Evolutionary conservation across 768 basidiomycete species (phyloP).

Genomic region (Lentinula sp.): DNA sequence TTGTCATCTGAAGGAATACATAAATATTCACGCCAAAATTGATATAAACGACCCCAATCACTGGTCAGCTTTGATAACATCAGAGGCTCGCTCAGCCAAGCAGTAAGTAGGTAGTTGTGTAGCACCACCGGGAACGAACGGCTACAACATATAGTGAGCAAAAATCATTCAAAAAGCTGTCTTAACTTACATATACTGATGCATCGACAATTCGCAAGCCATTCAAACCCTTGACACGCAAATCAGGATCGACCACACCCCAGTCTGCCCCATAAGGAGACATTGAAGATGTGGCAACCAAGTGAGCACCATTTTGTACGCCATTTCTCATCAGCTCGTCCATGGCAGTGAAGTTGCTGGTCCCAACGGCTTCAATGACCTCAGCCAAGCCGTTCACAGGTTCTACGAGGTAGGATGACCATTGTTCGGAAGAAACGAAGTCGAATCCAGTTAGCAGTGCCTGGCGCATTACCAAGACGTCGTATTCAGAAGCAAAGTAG

Average conservation of each 20-base stretch:
- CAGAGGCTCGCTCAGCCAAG: constrained; percentile 5
- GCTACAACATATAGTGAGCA: not conserved
- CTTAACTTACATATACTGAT: constrained; percentile 8
- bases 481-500: not conserved
- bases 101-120: constrained; percentile 4
- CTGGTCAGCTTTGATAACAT: constrained; percentile 1
- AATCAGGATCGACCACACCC: constrained; percentile 14
- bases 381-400: constrained; percentile 7
- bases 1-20: no score
- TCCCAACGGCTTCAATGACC: constrained; percentile 20
- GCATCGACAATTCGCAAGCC: constrained; percentile 10
- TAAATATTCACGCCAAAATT: no score
- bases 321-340: not conserved
- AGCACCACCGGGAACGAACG: not conserved
- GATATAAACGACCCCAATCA: not conserved
- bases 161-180: not conserved
- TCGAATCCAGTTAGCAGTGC: not conserved
- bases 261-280: constrained; percentile 8
- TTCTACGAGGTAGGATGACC: not conserved
- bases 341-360: constrained; percentile 1
- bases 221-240: constrained; percentile 10
- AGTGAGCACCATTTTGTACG: not conserved
- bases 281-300: constrained; percentile 12
- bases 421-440: not conserved
- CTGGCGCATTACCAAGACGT: constrained; percentile 1